These are phyloP conservation scores for Tuber microsphaerosporum DNA, from an alignment of 495 filamentous ascomycete genomes.

Conservation along the genomic window DNA sequence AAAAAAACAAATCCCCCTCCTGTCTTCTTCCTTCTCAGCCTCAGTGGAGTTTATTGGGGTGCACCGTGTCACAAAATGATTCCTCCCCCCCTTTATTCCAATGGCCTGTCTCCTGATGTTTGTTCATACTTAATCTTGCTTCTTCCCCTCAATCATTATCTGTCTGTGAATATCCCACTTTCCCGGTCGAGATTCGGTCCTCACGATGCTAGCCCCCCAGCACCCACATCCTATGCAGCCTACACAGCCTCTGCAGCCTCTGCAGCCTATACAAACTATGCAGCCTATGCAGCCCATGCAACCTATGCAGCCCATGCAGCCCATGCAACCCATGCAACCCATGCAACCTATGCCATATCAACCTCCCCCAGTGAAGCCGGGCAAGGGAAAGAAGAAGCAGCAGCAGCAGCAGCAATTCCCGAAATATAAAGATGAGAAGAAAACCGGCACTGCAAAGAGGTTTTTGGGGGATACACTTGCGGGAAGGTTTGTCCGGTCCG, in stretches of 20 bases:
- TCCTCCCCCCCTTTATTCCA: not conserved
- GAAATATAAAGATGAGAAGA: slow-evolving; percentile 41
- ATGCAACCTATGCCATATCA: not conserved
- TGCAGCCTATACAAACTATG: not conserved
- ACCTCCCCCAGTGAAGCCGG: slow-evolving; percentile 11
- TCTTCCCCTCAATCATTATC: not conserved
- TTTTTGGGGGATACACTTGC: slow-evolving; percentile 45
- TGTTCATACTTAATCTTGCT: not conserved
- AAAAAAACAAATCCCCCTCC: not conserved
- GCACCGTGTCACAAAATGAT: not conserved
- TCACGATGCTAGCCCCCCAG: not conserved
- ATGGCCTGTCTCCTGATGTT: not conserved
- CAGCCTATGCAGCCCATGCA: not conserved
- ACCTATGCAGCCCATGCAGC: not conserved
- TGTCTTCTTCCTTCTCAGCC: not conserved
- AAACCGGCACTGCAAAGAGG: slow-evolving; percentile 41
- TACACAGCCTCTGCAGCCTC: too few relatives aligned
- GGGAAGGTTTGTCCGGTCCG: slow-evolving; percentile 42
- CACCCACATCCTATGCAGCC: not conserved
- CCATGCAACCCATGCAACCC: slow-evolving; percentile 6
- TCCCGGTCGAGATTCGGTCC: not conserved
- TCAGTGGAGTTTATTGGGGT: not conserved
- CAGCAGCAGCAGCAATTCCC: slow-evolving; percentile 10
- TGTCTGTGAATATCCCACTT: not conserved
- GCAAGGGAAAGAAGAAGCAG: slow-evolving; percentile 2